phyloP scores from a whole-genome alignment of 768 basidiomycete species.

The Rhodotorula taiwanensis region DNA sequence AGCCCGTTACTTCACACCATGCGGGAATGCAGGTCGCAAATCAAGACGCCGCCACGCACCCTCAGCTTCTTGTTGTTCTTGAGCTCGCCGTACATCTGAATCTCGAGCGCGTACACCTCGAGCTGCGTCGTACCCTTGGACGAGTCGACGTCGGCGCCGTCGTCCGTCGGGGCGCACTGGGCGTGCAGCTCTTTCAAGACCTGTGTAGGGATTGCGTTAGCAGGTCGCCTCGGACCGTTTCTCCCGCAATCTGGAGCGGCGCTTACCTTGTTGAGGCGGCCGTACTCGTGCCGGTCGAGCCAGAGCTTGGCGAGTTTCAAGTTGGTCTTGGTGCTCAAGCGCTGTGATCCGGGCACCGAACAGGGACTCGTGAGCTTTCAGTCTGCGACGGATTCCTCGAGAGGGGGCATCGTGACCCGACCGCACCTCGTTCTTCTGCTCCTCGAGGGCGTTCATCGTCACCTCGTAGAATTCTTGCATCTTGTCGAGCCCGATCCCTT shows the following conservation, averaged over 20 bases:
- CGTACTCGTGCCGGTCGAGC: conserved; percentile 89
- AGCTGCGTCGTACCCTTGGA: conserved; percentile 80
- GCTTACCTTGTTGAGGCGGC: conserved; percentile 66
- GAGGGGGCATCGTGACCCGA: too few species aligned
- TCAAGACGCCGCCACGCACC: conserved; percentile 47
- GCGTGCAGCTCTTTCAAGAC: conserved; percentile 36
- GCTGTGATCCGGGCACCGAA: too few species aligned
- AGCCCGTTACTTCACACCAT: too few species aligned
- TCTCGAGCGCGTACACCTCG: conserved; percentile 96
- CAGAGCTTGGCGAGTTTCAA: conserved; percentile 94
- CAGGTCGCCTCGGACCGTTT: too few species aligned
- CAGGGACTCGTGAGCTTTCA: too few species aligned
- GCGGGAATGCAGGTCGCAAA: too few species aligned
- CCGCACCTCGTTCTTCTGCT: conserved; percentile 89
- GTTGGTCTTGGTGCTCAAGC: conserved; percentile 90
- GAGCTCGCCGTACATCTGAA: conserved; percentile 98
- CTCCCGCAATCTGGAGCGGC: too few species aligned
- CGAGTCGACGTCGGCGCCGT: conserved; percentile 78
- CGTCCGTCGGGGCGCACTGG: conserved; percentile 66
- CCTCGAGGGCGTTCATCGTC: conserved; percentile 79
- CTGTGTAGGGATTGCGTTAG: background rate
- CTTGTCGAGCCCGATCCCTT: conserved; percentile 58
- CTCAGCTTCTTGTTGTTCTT: conserved; percentile 94
- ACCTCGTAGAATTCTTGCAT: conserved; percentile 92
- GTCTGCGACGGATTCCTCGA: background rate